Percentiles rank a stretch among this genome's conserved stretches.
Conservation (phyloP, 352 stramenopile species). For the Thraustotheca clavata region DNA sequence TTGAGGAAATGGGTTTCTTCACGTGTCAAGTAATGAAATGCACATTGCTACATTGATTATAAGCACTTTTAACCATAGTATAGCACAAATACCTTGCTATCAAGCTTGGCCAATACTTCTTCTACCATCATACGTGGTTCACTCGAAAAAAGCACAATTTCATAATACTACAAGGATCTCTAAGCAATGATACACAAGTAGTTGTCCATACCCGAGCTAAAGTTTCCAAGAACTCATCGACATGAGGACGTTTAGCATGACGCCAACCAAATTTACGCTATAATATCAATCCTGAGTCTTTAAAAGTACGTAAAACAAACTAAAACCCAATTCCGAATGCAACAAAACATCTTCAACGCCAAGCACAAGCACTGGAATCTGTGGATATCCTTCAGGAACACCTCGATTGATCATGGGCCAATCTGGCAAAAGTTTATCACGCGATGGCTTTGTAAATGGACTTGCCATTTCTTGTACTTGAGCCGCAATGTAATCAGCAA, state of each 20-base stretch:
- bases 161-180: slow-evolving; percentile 49
- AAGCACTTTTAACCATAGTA: background rate
- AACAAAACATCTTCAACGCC: slow-evolving; percentile 81
- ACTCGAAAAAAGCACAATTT: slow-evolving; percentile 84
- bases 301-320: slow-evolving; percentile 19
- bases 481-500: slow-evolving; percentile 43
- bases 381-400: slow-evolving; percentile 63
- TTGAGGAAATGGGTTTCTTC: slow-evolving; percentile 79
- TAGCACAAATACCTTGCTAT: slow-evolving; percentile 43
- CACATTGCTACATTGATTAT: slow-evolving; percentile 36
- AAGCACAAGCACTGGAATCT: slow-evolving; percentile 73
- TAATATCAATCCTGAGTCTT: too few relatives aligned
- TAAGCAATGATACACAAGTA: background rate
- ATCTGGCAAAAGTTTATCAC: slow-evolving; percentile 74
- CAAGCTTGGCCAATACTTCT: slow-evolving; percentile 69
- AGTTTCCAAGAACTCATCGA: slow-evolving; percentile 81
- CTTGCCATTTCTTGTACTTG: slow-evolving; percentile 64
- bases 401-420: slow-evolving; percentile 61
- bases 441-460: slow-evolving; percentile 73
- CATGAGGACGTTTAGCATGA: slow-evolving; percentile 74
- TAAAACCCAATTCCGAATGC: slow-evolving; percentile 84
- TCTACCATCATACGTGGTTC: slow-evolving; percentile 58
- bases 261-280: slow-evolving; percentile 84
- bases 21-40: slow-evolving; percentile 70
- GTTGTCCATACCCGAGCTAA: slow-evolving; percentile 41